Evolutionary conservation across 208 protist species (phyloP), one percentile per base, ranked within the genome.

Genomic region (Trypanosomatidae sp.): DNA sequence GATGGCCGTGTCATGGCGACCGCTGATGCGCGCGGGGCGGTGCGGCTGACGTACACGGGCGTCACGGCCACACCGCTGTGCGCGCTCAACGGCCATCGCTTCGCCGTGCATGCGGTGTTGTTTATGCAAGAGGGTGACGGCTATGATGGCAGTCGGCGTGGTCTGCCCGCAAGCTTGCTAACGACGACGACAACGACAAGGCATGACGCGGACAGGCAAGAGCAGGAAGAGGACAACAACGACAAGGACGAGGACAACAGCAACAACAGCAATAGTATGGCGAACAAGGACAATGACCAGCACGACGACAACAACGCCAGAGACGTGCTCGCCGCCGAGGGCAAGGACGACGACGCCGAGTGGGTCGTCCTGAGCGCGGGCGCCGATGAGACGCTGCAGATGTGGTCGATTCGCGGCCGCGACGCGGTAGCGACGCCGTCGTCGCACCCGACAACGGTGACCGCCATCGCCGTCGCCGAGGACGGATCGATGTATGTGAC

Each of bases 1-100:
- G 81, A 91, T 44, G 78, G 72, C 24, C 61, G 61, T 55, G 64
- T 66, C 45, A 68, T 94, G 39, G 72, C 77, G 10, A 72, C 78
- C 1, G 81, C 70, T 1, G 74, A 94, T 48, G 75, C 65, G 54
- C 60, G 57, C 21, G 86, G 81, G n/a, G 45, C 47, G 20, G 54
- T 94, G 28, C 53, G 55, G 16, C 33, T 94, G 7, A 74, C 62
- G 16, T 61, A 84, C 59, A 55, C 62, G 5, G 69, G 81, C 25
- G 59, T 87, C 18, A 55, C 62, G 1, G 85, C 80, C 8, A 66
- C 79, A 3, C 47, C 61, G 7, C 35, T 87, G 4, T 33, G 47
- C 6, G 48, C 76, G 1, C 51, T 88, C 22, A 88, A 71, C 45
- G 85, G 78, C 3, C 85, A 94, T 48, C 52, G 64, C 19, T 48